Conservation (phyloP, 805 yeast species). For the Kodamaea kakaduensis region DNA sequence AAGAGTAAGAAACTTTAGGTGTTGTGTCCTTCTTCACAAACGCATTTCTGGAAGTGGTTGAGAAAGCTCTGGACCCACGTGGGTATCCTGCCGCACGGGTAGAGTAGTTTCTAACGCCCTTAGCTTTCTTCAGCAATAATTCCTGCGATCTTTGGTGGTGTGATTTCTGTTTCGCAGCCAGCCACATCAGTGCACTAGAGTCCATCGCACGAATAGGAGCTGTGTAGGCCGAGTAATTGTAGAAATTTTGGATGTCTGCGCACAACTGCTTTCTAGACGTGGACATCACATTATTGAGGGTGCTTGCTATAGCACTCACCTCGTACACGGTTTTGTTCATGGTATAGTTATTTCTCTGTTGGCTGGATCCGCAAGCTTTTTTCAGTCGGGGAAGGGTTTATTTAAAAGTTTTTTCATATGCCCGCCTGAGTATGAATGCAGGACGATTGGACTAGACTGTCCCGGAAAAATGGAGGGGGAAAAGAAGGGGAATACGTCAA, state of each 20-base stretch:
- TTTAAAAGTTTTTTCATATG: slow-evolving; percentile 7
- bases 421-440: slow-evolving; percentile 4
- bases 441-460: no score
- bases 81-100: no score
- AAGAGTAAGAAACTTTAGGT: no score
- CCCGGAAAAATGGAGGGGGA: no score
- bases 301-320: slow-evolving; percentile 23
- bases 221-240: slow-evolving; percentile 19
- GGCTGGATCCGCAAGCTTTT: no score
- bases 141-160: no score
- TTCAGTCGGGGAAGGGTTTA: neutral
- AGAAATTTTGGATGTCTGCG: slow-evolving; percentile 20
- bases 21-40: no score
- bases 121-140: no score
- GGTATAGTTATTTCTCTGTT: neutral
- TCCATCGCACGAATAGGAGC: slow-evolving; percentile 21
- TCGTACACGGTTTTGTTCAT: slow-evolving; percentile 18
- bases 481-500: no score
- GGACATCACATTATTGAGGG: slow-evolving; percentile 20
- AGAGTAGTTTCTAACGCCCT: no score
- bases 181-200: slow-evolving; percentile 23
- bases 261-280: slow-evolving; percentile 15
- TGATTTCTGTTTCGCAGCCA: neutral
- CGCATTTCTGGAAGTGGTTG: no score
- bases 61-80: no score